A percentile compares a stretch with the other conserved stretches of the same genome.
phyloP scores from a whole-genome alignment of 768 basidiomycete genomes.

The Amanita phalloides region DNA sequence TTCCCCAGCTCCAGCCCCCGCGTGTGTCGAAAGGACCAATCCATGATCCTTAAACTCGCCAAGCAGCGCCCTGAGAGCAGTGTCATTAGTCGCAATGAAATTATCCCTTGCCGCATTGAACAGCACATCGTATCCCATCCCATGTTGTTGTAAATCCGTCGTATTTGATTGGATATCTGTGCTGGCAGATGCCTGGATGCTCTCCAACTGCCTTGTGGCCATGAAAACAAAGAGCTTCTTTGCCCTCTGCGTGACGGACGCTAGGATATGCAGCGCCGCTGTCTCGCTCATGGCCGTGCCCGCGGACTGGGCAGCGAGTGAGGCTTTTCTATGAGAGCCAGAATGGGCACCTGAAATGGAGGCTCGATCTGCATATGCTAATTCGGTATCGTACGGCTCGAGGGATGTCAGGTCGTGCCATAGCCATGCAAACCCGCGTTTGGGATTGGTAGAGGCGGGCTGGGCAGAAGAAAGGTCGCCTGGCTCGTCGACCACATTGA shows the following conservation, averaged over 20 bases:
- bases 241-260: conserved; percentile 80
- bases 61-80: conserved; percentile 68
- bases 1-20: conserved; percentile 36
- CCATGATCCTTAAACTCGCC: conserved; percentile 91
- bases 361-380: conserved; percentile 53
- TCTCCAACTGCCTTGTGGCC: conserved; percentile 55
- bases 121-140: conserved; percentile 53
- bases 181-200: conserved; percentile 32
- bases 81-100: conserved; percentile 86
- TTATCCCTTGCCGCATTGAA: conserved; percentile 70
- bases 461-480: conserved; percentile 4
- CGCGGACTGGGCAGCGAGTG: conserved; percentile 20
- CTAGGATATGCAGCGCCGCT: conserved; percentile 71
- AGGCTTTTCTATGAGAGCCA: conserved; percentile 26
- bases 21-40: conserved; percentile 49
- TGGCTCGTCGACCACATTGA: conserved; percentile 1
- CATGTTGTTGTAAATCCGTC: conserved; percentile 32
- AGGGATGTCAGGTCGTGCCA: conserved; percentile 92
- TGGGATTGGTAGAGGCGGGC: conserved; percentile 12
- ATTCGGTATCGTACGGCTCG: conserved; percentile 69
- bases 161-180: conserved; percentile 17
- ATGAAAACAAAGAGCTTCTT: conserved; percentile 73
- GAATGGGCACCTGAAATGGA: conserved; percentile 45
- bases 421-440: conserved; percentile 60
- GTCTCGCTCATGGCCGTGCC: conserved; percentile 55